Conservation (phyloP, 208 protist genomes). For the Leptomonas pyrrhocoris region DNA sequence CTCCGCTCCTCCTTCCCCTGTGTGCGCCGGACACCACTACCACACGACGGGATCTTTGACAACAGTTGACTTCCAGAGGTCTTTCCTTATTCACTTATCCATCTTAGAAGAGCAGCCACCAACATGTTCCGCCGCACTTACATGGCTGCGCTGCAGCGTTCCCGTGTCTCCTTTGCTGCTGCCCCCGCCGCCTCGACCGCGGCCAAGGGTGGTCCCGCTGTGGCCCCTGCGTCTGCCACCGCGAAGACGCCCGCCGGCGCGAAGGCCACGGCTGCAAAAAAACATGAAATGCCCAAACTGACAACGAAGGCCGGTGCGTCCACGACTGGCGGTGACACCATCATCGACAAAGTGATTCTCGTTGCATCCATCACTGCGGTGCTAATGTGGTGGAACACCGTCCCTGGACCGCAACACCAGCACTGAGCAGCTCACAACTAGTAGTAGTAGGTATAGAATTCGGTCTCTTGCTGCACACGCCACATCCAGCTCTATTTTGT, state of each 20-base stretch:
- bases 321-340: conserved; percentile 59
- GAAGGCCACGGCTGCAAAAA: conserved; percentile 32
- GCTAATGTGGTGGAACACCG: conserved; percentile 61
- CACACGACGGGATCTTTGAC: neutral
- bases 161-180: conserved; percentile 15
- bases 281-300: conserved; percentile 30
- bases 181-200: conserved; percentile 1
- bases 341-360: conserved; percentile 74
- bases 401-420: conserved; percentile 62
- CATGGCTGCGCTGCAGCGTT: conserved; percentile 33
- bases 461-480: neutral
- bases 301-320: conserved; percentile 61
- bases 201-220: conserved; percentile 4
- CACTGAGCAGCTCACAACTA: conserved; percentile 52
- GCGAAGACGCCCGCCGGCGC: conserved; percentile 25
- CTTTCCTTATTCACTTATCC: conserved; percentile 10
- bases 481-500: neutral
- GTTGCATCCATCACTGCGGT: conserved; percentile 40
- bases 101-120: neutral
- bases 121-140: conserved; percentile 58
- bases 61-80: neutral
- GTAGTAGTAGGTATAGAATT: conserved; percentile 15
- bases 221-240: conserved; percentile 5
- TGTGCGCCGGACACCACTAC: too few relatives aligned
- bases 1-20: too few relatives aligned